Base-by-base conservation (phyloP, 768 basidiomycete species). In the Epithele typhae region DNA sequence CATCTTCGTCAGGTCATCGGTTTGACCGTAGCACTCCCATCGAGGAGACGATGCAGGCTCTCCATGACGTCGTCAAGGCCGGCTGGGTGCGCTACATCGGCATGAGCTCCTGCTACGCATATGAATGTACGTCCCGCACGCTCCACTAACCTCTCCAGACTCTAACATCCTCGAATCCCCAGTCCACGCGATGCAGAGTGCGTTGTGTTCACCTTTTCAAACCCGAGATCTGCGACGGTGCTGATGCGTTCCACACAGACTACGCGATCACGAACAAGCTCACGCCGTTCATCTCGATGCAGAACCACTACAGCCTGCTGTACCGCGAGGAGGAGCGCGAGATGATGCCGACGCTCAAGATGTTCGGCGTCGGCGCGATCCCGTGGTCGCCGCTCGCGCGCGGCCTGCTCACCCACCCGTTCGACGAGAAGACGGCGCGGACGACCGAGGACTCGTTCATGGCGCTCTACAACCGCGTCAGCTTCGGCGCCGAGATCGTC, bases 271-370 rank as follows among this genome's bases (percentile, higher is more conserved):
- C 58, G 8, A 61, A 73, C 55, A 60, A 60, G 10, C 55, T 67
- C 19, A 77, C 75, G 8, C 75, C 73, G 5, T 81, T 82, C 63
- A 75, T 81, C 63, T 75, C 76, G 10, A 82, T 82, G 79, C 79
- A 82, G 62, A 79, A 81, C 61, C 73, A 77, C 51, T 74, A 81
- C 57, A 74, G 60, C 48, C 66, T 78, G 5, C 38, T 77, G 32
- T 82, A 82, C 56, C 72, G 81, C 37, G 81, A 82, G 58, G 80
- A 82, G 55, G 81, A 79, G 53, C 68, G 71, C n/a, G 76, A 77
- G 54, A 76, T 78, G 76, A 72, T 79, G 51, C 79, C 80, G 1
- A 66, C 65, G 5, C 58, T 73, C 34, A 62, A 65, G 59, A 37
- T 55, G 12, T 58, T 63, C 37, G 59, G 59, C 35, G 59, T 59